Conservation (phyloP, 2,329 filamentous ascomycete genomes). For the Tolypocladium tropicale region DNA sequence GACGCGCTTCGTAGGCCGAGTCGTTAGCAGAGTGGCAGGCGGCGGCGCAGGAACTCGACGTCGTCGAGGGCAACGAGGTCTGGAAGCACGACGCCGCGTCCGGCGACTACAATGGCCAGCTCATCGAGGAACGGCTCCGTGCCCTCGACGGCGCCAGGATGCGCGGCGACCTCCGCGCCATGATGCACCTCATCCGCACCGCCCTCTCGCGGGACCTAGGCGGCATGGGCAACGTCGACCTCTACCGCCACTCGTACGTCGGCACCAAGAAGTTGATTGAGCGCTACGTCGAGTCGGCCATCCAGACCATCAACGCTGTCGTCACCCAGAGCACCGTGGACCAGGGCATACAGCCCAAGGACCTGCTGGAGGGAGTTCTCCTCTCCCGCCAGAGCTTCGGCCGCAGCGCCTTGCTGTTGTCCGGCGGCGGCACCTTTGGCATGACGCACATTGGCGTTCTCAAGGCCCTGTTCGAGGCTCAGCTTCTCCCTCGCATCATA, state of each 20-base stretch:
- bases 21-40: conserved; percentile 62
- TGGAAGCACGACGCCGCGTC: conserved; percentile 62
- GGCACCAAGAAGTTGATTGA: conserved; percentile 86
- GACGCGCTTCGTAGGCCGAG: conserved; percentile 41
- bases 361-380: conserved; percentile 57
- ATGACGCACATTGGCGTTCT: conserved; percentile 88
- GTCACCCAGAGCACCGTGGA: conserved; percentile 48
- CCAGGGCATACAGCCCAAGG: conserved; percentile 46
- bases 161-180: conserved; percentile 60
- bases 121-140: conserved; percentile 59
- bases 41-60: conserved; percentile 68
- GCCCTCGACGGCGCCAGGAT: conserved; percentile 66
- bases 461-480: conserved; percentile 66
- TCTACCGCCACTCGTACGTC: conserved; percentile 77
- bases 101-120: conserved; percentile 59
- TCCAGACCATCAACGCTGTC: conserved; percentile 62
- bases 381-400: conserved; percentile 71
- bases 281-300: conserved; percentile 70
- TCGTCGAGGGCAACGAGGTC: conserved; percentile 65
- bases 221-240: conserved; percentile 70
- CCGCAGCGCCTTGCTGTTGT: conserved; percentile 72
- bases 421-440: conserved; percentile 79
- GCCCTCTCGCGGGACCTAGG: conserved; percentile 71
- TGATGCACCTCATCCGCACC: conserved; percentile 75
- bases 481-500: conserved; percentile 73